Conservation (phyloP, 768 basidiomycete species). For the Serendipita vermifera region DNA sequence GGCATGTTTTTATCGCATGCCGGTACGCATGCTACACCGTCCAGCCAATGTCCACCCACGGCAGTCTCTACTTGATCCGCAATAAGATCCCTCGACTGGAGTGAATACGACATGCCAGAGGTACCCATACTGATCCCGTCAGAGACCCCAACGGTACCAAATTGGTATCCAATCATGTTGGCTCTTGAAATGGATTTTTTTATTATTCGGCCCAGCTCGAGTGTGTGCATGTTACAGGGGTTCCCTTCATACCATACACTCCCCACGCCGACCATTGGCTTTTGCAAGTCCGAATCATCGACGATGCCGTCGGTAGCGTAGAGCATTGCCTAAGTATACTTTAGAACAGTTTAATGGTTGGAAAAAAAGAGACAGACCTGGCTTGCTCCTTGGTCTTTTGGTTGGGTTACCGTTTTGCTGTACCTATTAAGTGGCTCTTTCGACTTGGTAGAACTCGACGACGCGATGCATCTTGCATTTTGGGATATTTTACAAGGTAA, state of each 20-base stretch:
- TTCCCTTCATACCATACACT: conserved; percentile 99
- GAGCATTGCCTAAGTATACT: conserved; percentile 72
- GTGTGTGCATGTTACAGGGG: conserved; percentile 94
- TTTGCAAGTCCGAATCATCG: conserved; percentile 72
- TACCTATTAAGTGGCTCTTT: conserved; percentile 37
- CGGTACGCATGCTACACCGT: conserved; percentile 93
- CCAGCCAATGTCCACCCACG: conserved; percentile 93
- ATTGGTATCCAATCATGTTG: conserved; percentile 86
- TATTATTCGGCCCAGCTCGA: conserved; percentile 75
- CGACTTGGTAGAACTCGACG: not conserved
- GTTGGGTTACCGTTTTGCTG: conserved; percentile 72
- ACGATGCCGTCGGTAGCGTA: conserved; percentile 94
- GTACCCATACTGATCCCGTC: conserved; percentile 99
- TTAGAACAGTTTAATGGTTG: conserved; percentile 7
- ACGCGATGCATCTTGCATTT: too few relatives aligned
- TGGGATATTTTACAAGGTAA: too few relatives aligned
- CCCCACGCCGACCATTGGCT: conserved; percentile 94
- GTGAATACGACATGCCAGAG: conserved; percentile 83
- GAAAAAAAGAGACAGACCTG: conserved; percentile 39
- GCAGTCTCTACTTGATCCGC: conserved; percentile 96
- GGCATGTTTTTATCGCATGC: conserved; percentile 99
- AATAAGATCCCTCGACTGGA: conserved; percentile 94
- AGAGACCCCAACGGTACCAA: conserved; percentile 93
- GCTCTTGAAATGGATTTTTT: conserved; percentile 62
- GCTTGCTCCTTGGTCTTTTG: conserved; percentile 90